Evolutionary conservation across 2,329 filamentous ascomycete species (phyloP), one percentile per base, ranked within the genome.

Genomic region (Hymenoscyphus salicellus): DNA sequence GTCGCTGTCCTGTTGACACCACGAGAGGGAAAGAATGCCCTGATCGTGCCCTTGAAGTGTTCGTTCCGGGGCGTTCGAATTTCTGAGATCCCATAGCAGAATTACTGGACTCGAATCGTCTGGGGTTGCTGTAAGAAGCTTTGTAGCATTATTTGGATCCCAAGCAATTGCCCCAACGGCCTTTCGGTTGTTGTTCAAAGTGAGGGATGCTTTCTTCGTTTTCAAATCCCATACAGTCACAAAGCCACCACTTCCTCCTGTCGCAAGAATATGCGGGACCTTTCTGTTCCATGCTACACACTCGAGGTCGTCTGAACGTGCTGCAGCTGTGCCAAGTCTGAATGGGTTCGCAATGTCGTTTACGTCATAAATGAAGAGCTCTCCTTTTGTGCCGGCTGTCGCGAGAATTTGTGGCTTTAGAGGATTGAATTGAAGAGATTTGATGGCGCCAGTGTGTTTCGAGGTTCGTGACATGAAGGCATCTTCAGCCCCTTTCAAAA

Each of bases 221-320:
- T 97, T 97, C 69, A 98, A 84, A 79, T 99, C 95, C 95, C 95
- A 99, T 20, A 99, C 94, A 1, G 95, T 98, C 41, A 98, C 93
- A 74, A 98, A 96, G 4, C 95, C 95, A 59, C 93, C 93, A 67
- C 88, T 90, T 75, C 93, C 94, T 70, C 95, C 95, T 10, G 94
- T 98, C 20, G 94, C 95, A 71, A 99, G 81, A 76, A 99, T 99
- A 76, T 99, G 94, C 16, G 94, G 87, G 52, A 98, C 94, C 80
- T 96, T 98, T 75, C 93, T 93, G 79, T 99, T 99, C 96, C 96
- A 99, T 72, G 97, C 94, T 66, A 99, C 83, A 70, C 93, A 96
- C 74, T 98, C 95, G 69, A 98, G 91, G 72, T 99, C 95, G 74
- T 98, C 94, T 46, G 93, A 91, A 75, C 94, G 90, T 68, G 93